Base-by-base conservation (phyloP, 371 early-diverging fungal genomes). In the Saksenaea oblongispora region DNA sequence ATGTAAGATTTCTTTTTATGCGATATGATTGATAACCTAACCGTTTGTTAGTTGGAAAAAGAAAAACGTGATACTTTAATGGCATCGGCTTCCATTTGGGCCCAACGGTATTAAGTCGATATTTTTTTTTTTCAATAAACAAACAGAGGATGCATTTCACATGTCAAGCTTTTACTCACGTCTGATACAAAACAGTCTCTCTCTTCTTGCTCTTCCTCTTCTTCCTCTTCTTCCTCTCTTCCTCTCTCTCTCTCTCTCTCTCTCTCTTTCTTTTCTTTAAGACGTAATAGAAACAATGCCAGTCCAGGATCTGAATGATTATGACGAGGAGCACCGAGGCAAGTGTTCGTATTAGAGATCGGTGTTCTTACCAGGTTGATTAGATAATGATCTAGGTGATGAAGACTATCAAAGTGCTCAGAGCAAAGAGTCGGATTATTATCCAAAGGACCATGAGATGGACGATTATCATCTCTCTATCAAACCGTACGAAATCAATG, bases 401-500 rank as follows among this genome's bases (percentile, higher is more conserved):
- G 22, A 22, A 1, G 10, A 47, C 11, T 47, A 26, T 22, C 9
- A 47, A 22, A 22, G 22, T 47, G 51, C 24, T 22, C 22, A 47
- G 7, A 47, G 51, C 51, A 47, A 47, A 47, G 51, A 47, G 0
- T 22, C 11, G 22, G 17, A 17, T 10, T 47, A 47, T 47, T 47
- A 47, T 22, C 51, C 51, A 22, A n/a, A 47, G 24, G 51, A 47
- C 10, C 27, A 47, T 47, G 51, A 47, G 22, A 17, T 47, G 5
- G 76, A 81, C 36, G 89, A 92, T 51, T 91, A 89, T 56, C 92
- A 92, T 65, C 99, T 98, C 4, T 91, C 91, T n/a, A 96, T 95
- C 3, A 87, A 90, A 22, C 92, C 95, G 0, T 99, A 99, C 66
- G 96, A 95, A 69, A 94, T 98, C 92, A 87, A 92, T 5, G 89